Evolutionary conservation across 352 stramenopile species (phyloP), one percentile per base, ranked within the genome.

Genomic region (Globisporangium ultimum): DNA sequence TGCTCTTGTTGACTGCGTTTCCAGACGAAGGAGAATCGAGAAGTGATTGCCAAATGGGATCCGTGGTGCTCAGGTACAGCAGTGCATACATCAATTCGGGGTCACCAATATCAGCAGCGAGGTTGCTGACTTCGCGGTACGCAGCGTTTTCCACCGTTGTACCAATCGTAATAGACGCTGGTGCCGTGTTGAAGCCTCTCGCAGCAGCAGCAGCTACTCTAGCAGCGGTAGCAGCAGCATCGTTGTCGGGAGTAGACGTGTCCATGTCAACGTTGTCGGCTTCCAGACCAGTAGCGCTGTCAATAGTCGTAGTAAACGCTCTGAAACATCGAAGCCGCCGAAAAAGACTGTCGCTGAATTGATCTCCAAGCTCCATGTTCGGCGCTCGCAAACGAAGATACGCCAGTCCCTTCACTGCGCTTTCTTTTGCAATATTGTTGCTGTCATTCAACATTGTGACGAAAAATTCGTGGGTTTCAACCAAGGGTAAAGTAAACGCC

Each of bases 111-210:
- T 91, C 84, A 12, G 84, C 84, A 46, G 82, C 82, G 22, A 94
- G 71, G 50, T 91, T 90, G 68, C 84, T 92, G 11, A 94, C 82
- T 69, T 94, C 84, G 21, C 84, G 81, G 58, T 94, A 94, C 2
- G 82, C 84, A 21, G 78, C 80, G 56, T 94, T 94, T 51, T 90
- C 80, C 18, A 94, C 73, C 0, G 65, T 78, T 41, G 53, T 60
- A 11, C 40, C 54, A 32, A 65, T 60, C 20, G 43, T 48, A 6
- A 58, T 53, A 11, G 67, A 57, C 13, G 61, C 55, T 45, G 51
- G 6, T 12, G 57, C 11, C 4, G 48, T 53, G n/a, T 21, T 17
- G 13, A 49, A 20, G 9, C 32, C 9, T 45, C 51, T 57, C 2
- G 57, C 40, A 24, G 58, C 32, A 60, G 42, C 18, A 11, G 28